phyloP scores from a whole-genome alignment of 441 rosid species.

The Pelargonium citronellum region DNA sequence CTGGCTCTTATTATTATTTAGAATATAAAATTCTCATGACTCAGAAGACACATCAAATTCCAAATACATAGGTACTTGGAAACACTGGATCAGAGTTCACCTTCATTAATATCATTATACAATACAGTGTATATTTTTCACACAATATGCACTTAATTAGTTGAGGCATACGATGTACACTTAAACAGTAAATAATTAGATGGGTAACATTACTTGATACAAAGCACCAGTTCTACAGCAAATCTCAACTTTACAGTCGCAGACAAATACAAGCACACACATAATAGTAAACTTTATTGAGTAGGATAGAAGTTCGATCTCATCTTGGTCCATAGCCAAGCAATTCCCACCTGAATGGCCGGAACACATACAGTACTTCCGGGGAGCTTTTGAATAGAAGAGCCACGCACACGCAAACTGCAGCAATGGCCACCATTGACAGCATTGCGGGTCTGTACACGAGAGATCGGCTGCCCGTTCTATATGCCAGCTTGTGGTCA shows the following conservation, averaged over 20 bases:
- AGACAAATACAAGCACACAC: slow-evolving; percentile 21
- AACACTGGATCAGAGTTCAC: background rate
- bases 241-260: slow-evolving; percentile 37
- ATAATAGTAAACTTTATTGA: slow-evolving; percentile 9
- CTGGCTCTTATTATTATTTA: too few relatives aligned
- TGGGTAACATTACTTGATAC: slow-evolving; percentile 9
- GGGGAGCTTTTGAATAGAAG: slow-evolving; percentile 87
- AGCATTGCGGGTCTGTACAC: slow-evolving; percentile 86
- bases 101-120: background rate
- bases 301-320: slow-evolving; percentile 21
- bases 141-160: slow-evolving; percentile 3
- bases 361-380: slow-evolving; percentile 72
- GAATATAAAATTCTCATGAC: too few relatives aligned
- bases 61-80: too few relatives aligned
- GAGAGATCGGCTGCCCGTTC: slow-evolving; percentile 42
- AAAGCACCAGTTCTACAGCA: slow-evolving; percentile 27
- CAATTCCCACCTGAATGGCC: slow-evolving; percentile 91
- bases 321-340: slow-evolving; percentile 71
- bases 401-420: slow-evolving; percentile 90
- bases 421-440: slow-evolving; percentile 86
- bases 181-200: background rate
- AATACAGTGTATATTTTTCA: background rate
- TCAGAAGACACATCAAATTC: too few relatives aligned
- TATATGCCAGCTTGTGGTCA: slow-evolving; percentile 44
- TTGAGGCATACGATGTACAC: slow-evolving; percentile 1